Conservation (phyloP, 2,329 filamentous ascomycete species). For the Beauveria sp. region DNA sequence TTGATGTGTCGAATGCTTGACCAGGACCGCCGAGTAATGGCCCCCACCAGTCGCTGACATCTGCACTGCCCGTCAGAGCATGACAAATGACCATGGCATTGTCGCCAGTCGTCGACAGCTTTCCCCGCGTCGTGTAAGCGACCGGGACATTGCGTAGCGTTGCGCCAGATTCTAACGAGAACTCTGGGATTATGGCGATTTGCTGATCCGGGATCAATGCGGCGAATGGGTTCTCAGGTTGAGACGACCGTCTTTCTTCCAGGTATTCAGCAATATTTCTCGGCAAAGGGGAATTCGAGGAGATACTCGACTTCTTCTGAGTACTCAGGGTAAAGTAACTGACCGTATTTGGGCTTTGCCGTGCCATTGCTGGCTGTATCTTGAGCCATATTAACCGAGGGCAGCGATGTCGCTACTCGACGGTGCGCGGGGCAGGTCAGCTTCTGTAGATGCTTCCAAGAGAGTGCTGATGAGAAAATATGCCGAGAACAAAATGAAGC, state of each 20-base stretch:
- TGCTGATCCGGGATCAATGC: slow-evolving; percentile 80
- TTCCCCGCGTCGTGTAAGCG: slow-evolving; percentile 59
- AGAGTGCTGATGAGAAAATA: too few relatives aligned
- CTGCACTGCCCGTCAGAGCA: slow-evolving; percentile 76
- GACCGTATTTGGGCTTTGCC: slow-evolving; percentile 9
- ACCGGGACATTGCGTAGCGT: slow-evolving; percentile 68
- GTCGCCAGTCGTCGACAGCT: slow-evolving; percentile 48
- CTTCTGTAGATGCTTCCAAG: not conserved
- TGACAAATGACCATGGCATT: slow-evolving; percentile 76
- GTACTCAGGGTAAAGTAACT: not conserved
- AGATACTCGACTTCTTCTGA: too few relatives aligned
- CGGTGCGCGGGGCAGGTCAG: not conserved
- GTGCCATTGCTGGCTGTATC: slow-evolving; percentile 6
- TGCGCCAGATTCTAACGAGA: slow-evolving; percentile 88
- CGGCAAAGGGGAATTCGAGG: not conserved
- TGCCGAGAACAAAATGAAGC: not conserved
- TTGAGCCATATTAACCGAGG: not conserved
- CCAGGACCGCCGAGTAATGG: slow-evolving; percentile 71
- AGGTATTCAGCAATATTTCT: slow-evolving; percentile 54
- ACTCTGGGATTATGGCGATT: slow-evolving; percentile 78
- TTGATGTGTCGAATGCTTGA: slow-evolving; percentile 70
- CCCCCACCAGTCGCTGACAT: slow-evolving; percentile 85
- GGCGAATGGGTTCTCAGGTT: slow-evolving; percentile 89
- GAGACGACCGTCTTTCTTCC: slow-evolving; percentile 56
- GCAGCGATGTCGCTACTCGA: not conserved